Conservation (phyloP, 129 eudicot species). For the Dittrichia graveolens region DNA sequence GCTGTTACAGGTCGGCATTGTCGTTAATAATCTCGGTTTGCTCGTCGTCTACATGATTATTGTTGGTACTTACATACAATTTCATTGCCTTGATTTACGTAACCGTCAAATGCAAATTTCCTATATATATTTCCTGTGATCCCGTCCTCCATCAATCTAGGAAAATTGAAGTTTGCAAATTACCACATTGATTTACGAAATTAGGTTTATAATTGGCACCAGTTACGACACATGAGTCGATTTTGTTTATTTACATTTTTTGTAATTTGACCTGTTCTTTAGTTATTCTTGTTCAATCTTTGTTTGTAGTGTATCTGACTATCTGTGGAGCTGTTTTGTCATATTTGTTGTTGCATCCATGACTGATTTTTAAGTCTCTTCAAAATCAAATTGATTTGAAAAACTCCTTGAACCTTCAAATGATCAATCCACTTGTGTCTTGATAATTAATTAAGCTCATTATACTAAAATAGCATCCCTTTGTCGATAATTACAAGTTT, state of each 20-base stretch:
- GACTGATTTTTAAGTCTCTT: neutral
- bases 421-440: conserved; percentile 9
- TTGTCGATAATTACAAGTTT: neutral
- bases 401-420: neutral
- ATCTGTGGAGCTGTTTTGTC: neutral
- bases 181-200: conserved; percentile 13
- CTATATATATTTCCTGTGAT: neutral
- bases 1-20: conserved; percentile 58
- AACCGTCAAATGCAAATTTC: neutral
- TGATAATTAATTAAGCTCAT: neutral
- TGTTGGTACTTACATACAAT: conserved; percentile 43
- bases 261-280: neutral
- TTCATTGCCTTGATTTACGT: neutral
- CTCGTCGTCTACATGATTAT: conserved; percentile 88
- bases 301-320: neutral
- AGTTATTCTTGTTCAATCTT: neutral
- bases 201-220: neutral
- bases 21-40: conserved; percentile 66
- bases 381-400: neutral
- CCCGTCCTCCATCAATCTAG: neutral
- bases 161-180: neutral
- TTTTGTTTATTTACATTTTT: neutral
- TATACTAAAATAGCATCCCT: neutral
- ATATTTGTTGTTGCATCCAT: neutral
- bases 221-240: neutral